These are phyloP conservation scores for Panaeolus papilionaceus DNA, from an alignment of 768 basidiomycete species.

Conservation along the genomic window DNA sequence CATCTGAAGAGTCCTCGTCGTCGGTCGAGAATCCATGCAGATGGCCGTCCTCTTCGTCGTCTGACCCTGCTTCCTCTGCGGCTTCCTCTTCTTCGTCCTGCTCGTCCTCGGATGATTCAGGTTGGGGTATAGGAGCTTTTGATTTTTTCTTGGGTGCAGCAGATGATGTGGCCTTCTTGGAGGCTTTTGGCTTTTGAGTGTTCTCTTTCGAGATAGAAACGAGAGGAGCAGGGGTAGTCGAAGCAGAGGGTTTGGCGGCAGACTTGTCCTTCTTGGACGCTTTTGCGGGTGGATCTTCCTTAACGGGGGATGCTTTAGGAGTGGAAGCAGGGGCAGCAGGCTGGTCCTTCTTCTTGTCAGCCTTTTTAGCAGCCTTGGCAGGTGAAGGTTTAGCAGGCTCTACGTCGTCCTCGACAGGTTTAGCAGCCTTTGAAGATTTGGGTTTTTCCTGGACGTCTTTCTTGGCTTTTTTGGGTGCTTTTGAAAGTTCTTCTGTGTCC, in stretches of 20 bases:
- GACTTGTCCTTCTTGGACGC: conserved; percentile 12
- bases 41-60: conserved; percentile 42
- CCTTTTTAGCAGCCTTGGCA: neutral
- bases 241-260: conserved; percentile 5
- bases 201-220: conserved; percentile 19
- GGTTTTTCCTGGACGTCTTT: conserved; percentile 22
- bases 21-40: conserved; percentile 80
- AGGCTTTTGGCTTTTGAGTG: conserved; percentile 21
- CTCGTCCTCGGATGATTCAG: conserved; percentile 29
- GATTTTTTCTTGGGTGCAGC: conserved; percentile 34
- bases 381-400: neutral
- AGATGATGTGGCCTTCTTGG: conserved; percentile 19
- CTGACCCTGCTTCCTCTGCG: conserved; percentile 22
- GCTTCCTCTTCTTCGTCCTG: conserved; percentile 20
- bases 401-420: conserved; percentile 11
- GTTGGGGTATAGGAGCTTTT: conserved; percentile 31
- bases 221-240: conserved; percentile 9
- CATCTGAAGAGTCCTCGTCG: conserved; percentile 81
- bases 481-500: conserved; percentile 23
- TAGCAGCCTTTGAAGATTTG: conserved; percentile 18
- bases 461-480: conserved; percentile 26
- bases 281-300: conserved; percentile 8
- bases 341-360: neutral
- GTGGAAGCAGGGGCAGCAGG: neutral
- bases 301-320: conserved; percentile 7